phyloP scores from a whole-genome alignment of 23 red algal genomes.

The Rhodosorus marinus region DNA sequence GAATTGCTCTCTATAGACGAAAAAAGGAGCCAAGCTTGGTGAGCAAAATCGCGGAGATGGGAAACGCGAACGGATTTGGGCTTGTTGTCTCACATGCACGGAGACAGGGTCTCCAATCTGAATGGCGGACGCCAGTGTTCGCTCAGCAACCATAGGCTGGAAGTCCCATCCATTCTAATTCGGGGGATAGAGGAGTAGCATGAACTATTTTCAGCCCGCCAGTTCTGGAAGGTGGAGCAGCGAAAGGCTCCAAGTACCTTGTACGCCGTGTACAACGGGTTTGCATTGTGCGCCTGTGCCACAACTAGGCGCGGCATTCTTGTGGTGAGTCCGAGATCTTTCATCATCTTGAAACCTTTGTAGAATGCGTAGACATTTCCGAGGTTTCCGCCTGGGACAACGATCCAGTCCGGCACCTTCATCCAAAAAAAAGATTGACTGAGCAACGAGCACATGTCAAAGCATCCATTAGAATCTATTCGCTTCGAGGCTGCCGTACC shows the following conservation, averaged over 20 bases:
- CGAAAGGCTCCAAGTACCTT: too few relatives aligned
- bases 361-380: conserved; percentile 99
- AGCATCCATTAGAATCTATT: too few relatives aligned
- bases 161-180: conserved; percentile 28
- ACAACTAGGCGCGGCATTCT: conserved; percentile 74
- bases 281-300: conserved; percentile 92
- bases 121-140: conserved; percentile 83
- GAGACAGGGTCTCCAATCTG: conserved; percentile 96
- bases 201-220: not conserved
- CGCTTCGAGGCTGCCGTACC: too few relatives aligned
- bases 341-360: conserved; percentile 98
- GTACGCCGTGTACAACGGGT: conserved; percentile 88
- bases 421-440: too few relatives aligned
- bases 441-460: too few relatives aligned
- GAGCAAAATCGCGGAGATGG: too few relatives aligned
- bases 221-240: too few relatives aligned
- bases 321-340: conserved; percentile 72
- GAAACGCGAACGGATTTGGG: too few relatives aligned
- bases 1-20: conserved; percentile 82
- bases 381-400: conserved; percentile 86
- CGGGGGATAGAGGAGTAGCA: not conserved
- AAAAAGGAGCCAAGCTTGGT: too few relatives aligned
- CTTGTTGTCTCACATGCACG: too few relatives aligned
- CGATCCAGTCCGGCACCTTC: conserved; percentile 98
- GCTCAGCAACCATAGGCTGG: conserved; percentile 46